Evolutionary conservation across 352 stramenopile species (phyloP), one percentile per base, ranked within the genome.

Genomic region (Phytophthora pseudosyringae): DNA sequence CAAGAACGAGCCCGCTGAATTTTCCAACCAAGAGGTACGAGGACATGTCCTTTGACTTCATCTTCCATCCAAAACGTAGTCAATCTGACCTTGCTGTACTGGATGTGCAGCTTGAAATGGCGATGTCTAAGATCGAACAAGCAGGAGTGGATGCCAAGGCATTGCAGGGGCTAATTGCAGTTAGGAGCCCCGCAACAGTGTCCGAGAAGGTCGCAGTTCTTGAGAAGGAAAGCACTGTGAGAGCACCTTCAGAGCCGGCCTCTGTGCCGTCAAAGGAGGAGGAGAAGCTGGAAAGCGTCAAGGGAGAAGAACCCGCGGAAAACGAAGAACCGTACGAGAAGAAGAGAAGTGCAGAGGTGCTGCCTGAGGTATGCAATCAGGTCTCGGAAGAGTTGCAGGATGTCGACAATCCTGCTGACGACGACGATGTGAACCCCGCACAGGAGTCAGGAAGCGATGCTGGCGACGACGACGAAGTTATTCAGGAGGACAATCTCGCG

Each of bases 11-110:
- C 66, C 55, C 12, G 49, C 54, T 3, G 57, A 81, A 33, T 91
- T 90, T 35, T 91, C 81, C 7, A 88, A 86, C 33, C 81, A 90
- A 67, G 81, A 93, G 56, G 84, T 89, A 54, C 25, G 56, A 43
- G 29, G 4, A 21, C 21, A 21, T 21, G 21, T 21, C 21, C 21
- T 6, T 48, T 4, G 48, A 6, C 21, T 40, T 49, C 39, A 26
- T 33, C 43, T 28, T 18, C 39, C 25, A 47, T 43, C 21, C 21
- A 21, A 21, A 21, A 21, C 21, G 10, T 16, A n/a, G 16, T 8
- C 3, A n/a, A 47, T 47, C 21, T 65, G 26, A 58, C 21, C 16
- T 15, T 45, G 16, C 32, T 61, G 5, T 9, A 11, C 49, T 10
- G 21, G 29, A 3, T 32, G 21, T 52, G 12, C 55, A 90, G 83